phyloP scores from a whole-genome alignment of 768 basidiomycete genomes.

The Mycena chlorophos region DNA sequence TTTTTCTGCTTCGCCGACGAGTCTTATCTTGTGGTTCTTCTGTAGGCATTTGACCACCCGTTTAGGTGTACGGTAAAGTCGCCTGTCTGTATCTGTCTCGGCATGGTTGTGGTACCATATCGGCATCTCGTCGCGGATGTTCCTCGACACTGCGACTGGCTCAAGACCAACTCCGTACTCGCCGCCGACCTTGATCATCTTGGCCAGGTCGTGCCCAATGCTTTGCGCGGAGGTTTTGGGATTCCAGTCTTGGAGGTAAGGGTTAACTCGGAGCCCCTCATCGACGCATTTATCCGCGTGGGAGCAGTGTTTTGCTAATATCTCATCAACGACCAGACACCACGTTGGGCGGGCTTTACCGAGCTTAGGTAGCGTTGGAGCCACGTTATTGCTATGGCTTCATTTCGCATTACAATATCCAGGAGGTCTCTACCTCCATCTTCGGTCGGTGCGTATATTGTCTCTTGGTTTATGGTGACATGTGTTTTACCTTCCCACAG shows the following conservation, averaged over 20 bases:
- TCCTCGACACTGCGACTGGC: background rate
- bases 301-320: background rate
- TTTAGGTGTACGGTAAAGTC: no score
- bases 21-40: no score
- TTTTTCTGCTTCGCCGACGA: no score
- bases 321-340: background rate
- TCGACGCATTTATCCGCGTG: background rate
- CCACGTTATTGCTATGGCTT: background rate
- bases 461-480: conserved; percentile 14
- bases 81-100: no score
- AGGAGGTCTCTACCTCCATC: background rate
- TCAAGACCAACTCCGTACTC: background rate
- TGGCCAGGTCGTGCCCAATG: background rate
- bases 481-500: conserved; percentile 9
- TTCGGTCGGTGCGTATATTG: background rate
- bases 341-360: background rate
- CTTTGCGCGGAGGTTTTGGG: background rate
- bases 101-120: background rate
- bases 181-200: background rate
- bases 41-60: no score
- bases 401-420: background rate
- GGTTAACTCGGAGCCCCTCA: background rate
- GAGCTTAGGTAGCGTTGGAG: background rate
- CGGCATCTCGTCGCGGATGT: background rate
- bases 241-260: background rate